A percentile compares a stretch with the other conserved stretches of the same genome.
These are phyloP conservation scores for Debaryomycetaceae sp. DNA, from an alignment of 1,139 yeast species.

Conservation along the genomic window DNA sequence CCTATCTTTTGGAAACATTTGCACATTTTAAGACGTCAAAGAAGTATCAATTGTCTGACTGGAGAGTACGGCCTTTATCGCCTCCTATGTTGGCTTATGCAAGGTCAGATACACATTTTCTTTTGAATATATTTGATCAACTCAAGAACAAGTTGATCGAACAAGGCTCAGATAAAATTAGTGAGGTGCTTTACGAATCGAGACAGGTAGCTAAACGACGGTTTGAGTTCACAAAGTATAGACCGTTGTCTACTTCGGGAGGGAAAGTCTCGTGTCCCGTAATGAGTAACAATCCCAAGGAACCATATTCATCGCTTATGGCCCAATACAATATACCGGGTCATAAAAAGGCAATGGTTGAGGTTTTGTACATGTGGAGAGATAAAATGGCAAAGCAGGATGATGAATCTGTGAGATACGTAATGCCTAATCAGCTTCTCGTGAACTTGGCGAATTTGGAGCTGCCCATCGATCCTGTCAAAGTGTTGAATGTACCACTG, in stretches of 20 bases:
- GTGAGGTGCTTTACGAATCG: conserved; percentile 68
- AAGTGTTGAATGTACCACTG: conserved; percentile 52
- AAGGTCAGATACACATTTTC: conserved; percentile 90
- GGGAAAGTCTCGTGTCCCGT: conserved; percentile 45
- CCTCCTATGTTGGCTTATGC: conserved; percentile 82
- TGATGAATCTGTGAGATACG: conserved; percentile 82
- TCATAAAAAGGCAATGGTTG: conserved; percentile 55
- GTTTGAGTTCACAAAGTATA: conserved; percentile 68
- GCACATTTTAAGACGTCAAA: conserved; percentile 88
- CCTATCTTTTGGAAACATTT: conserved; percentile 74
- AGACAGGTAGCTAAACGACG: conserved; percentile 78
- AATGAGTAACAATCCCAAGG: conserved; percentile 42
- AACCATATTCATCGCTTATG: conserved; percentile 61
- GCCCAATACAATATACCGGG: conserved; percentile 63
- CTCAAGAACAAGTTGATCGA: conserved; percentile 63
- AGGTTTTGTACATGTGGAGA: conserved; percentile 75
- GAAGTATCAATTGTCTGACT: conserved; percentile 93
- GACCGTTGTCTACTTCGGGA: conserved; percentile 40
- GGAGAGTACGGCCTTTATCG: conserved; percentile 89
- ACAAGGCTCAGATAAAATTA: conserved; percentile 17
- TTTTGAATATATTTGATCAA: conserved; percentile 75
- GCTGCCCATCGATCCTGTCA: conserved; percentile 56
- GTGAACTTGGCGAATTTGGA: conserved; percentile 55
- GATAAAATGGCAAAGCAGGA: conserved; percentile 66
- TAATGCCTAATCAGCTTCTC: conserved; percentile 80